Evolutionary conservation across 108 stramenopile genomes (phyloP).

Genomic region (Nitzschia sp.): DNA sequence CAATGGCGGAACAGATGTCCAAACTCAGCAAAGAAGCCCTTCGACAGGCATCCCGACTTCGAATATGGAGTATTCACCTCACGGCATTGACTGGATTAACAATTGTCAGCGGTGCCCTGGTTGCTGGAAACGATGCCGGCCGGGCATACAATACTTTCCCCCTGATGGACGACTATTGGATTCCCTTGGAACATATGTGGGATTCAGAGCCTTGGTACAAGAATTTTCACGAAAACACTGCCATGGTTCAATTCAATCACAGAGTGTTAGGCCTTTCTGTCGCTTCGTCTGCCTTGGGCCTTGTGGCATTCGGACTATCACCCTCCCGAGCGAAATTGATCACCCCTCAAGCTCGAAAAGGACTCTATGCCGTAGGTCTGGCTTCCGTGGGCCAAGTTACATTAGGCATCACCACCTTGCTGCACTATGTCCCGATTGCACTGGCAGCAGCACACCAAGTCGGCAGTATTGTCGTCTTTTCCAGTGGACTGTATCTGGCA

Average conservation of each 20-base stretch:
- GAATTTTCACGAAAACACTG: constrained; percentile 96
- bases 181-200: constrained; percentile 59
- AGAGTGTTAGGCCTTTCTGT: constrained; percentile 90
- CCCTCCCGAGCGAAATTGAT: constrained; percentile 41
- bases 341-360: constrained; percentile 73
- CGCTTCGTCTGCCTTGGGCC: constrained; percentile 60
- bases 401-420: constrained; percentile 93
- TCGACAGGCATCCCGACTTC: constrained; percentile 55
- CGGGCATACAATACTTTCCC: constrained; percentile 97
- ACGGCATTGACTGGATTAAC: constrained; percentile 82
- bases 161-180: constrained; percentile 88
- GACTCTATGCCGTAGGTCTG: constrained; percentile 75
- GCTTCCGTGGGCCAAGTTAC: constrained; percentile 84
- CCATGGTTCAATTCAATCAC: constrained; percentile 98
- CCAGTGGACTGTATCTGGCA: constrained; percentile 81
- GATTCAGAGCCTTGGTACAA: constrained; percentile 70
- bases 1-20: constrained; percentile 29
- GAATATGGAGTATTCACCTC: constrained; percentile 51
- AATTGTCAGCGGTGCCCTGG: constrained; percentile 92
- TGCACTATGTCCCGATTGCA: constrained; percentile 92
- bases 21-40: constrained; percentile 53
- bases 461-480: constrained; percentile 91
- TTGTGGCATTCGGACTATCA: constrained; percentile 64
- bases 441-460: constrained; percentile 96
- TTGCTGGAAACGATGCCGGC: constrained; percentile 96